Evolutionary conservation across 1,284 basidiomycete species (phyloP).

Genomic region (Peniophora sp.): DNA sequence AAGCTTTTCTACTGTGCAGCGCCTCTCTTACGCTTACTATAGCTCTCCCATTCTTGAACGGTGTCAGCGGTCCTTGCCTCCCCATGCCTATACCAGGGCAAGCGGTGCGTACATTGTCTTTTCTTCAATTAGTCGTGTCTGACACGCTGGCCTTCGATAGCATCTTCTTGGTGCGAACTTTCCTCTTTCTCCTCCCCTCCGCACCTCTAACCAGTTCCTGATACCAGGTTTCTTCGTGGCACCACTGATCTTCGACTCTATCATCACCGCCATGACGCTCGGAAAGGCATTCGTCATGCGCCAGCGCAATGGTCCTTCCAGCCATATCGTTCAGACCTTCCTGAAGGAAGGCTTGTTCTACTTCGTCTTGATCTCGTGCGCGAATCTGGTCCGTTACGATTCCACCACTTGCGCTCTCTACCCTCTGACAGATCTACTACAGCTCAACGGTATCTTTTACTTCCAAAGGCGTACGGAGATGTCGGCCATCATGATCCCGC

Average conservation of each 20-base stretch:
- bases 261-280: conserved; percentile 71
- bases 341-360: conserved; percentile 78
- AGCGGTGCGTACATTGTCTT: too few species aligned
- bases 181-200: too few species aligned
- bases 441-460: conserved; percentile 76
- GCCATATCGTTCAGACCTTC: conserved; percentile 72
- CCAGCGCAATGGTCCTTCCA: conserved; percentile 63
- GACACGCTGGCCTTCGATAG: too few species aligned
- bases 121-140: too few species aligned
- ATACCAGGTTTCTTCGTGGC: conserved; percentile 66
- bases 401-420: background rate
- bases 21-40: too few species aligned
- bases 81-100: conserved; percentile 71
- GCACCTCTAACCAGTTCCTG: conserved; percentile 6
- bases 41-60: conserved; percentile 30
- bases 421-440: background rate
- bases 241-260: conserved; percentile 68
- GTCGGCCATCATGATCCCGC: conserved; percentile 77
- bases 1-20: too few species aligned
- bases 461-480: conserved; percentile 63
- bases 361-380: conserved; percentile 72
- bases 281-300: conserved; percentile 68
- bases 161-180: conserved; percentile 56
- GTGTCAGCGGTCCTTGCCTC: conserved; percentile 61
- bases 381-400: conserved; percentile 60